These are phyloP conservation scores for Papilionanthe hybrid DNA, from an alignment of 116 monocot genomes.

Conservation along the genomic window DNA sequence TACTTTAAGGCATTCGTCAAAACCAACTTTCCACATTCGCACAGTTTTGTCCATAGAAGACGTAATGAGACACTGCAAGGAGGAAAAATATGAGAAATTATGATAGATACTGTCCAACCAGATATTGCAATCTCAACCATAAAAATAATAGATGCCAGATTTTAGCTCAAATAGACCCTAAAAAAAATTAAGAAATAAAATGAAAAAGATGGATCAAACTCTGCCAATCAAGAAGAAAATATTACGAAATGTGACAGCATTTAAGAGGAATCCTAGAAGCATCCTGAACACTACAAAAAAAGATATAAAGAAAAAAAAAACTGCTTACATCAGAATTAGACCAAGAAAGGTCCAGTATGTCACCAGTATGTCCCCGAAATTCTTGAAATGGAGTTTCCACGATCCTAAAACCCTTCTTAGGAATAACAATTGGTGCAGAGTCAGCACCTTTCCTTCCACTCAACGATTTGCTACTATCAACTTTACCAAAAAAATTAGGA, in stretches of 20 bases:
- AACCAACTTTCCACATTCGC: conserved; percentile 53
- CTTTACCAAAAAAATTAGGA: conserved; percentile 3
- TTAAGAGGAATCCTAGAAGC: neutral
- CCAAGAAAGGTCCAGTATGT: conserved; percentile 48
- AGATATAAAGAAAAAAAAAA: neutral
- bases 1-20: conserved; percentile 30
- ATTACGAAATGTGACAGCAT: neutral
- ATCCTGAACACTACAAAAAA: neutral
- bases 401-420: conserved; percentile 24
- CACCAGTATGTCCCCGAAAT: conserved; percentile 37
- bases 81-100: neutral
- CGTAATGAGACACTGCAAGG: conserved; percentile 44
- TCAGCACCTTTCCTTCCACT: conserved; percentile 7
- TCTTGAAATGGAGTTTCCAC: conserved; percentile 31
- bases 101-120: neutral
- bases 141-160: neutral
- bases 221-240: neutral
- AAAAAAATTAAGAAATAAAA: neutral
- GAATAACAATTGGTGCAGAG: conserved; percentile 21
- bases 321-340: conserved; percentile 39
- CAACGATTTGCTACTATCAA: conserved; percentile 7
- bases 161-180: neutral
- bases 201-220: neutral
- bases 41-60: conserved; percentile 61
- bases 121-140: neutral